A percentile compares a stretch with the other conserved stretches of the same genome.
Evolutionary conservation across 2,329 filamentous ascomycete genomes (phyloP).

Genomic region (Fusarium palustre): DNA sequence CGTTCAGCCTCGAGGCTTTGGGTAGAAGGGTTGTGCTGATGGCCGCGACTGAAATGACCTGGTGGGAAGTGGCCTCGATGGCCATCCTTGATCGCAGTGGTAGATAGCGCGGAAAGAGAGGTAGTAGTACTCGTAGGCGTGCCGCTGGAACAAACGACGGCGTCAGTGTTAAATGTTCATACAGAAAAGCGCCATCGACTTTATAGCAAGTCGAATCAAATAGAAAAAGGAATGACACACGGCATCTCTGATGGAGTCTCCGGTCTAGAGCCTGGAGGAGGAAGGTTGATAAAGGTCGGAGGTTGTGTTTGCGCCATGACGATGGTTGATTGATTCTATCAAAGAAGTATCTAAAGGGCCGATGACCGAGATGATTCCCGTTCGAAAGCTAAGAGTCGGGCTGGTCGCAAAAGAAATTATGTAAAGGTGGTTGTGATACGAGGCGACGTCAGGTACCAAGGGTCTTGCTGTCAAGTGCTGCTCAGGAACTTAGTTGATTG

Average conservation of each 20-base stretch:
- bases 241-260: conserved; percentile 91
- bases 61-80: conserved; percentile 83
- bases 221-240: conserved; percentile 65
- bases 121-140: conserved; percentile 94
- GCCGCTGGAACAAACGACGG: conserved; percentile 66
- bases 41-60: conserved; percentile 63
- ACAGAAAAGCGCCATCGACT: conserved; percentile 1
- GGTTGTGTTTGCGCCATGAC: conserved; percentile 57
- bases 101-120: conserved; percentile 90
- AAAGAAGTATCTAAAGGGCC: background rate
- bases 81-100: conserved; percentile 95
- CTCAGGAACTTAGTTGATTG: conserved; percentile 23
- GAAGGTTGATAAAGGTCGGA: conserved; percentile 84
- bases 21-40: conserved; percentile 69
- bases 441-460: conserved; percentile 20
- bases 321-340: conserved; percentile 12
- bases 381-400: background rate
- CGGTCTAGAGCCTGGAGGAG: conserved; percentile 82
- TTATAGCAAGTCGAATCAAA: background rate
- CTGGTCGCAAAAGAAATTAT: background rate
- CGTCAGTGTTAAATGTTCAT: conserved; percentile 18
- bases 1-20: conserved; percentile 90
- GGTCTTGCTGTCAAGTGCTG: conserved; percentile 20
- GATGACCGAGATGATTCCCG: background rate
- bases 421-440: conserved; percentile 8